Base-by-base conservation (phyloP, 495 filamentous ascomycete species). In the Aspergillus asperescens region DNA sequence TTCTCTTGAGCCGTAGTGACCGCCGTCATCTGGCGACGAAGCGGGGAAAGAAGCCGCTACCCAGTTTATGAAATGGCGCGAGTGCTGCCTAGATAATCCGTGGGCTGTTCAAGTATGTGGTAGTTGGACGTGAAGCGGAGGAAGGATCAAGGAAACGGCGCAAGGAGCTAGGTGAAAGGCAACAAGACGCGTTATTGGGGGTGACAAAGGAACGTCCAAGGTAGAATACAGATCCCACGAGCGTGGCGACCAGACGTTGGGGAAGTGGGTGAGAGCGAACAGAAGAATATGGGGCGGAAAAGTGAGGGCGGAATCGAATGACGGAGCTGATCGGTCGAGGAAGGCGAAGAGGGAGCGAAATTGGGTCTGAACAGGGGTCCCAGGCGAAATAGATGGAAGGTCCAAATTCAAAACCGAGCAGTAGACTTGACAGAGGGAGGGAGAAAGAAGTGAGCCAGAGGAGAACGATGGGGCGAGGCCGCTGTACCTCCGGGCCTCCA, bases 1-100 rank as follows among this genome's bases (percentile, higher is more conserved):
- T 52, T 57, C 37, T 55, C 46, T 55, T 57, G 19, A 42, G 43
- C 39, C 57, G 56, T 55, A 48, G 59, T 53, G 57, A 60, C 57
- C 57, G 58, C 56, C 65, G 56, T 69, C 71, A 74, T 72, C 60
- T 62, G 64, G 62, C 48, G 48, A 49, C 50, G 34, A 32, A 39
- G 50, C 52, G 49, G 58, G 51, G 47, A 24, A 56, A 46, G 50
- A 56, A 55, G 60, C 57, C 44, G 52, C 44, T 39, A 43, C 43
- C 45, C 45, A 50, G 57, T 54, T 42, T 45, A 37, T 42, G 52
- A 45, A 12, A 40, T 5, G 48, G n/a, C 16, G 46, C 50, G 46
- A 49, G 49, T 48, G 48, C 20, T 52, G 41, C 31, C 46, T 41
- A 32, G 32, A 39, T 29, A 29, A 52, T 49, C 48, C 50, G 53